These are phyloP conservation scores for Sporothrix sp. DNA, from an alignment of 2,329 filamentous ascomycete species.

Conservation along the genomic window DNA sequence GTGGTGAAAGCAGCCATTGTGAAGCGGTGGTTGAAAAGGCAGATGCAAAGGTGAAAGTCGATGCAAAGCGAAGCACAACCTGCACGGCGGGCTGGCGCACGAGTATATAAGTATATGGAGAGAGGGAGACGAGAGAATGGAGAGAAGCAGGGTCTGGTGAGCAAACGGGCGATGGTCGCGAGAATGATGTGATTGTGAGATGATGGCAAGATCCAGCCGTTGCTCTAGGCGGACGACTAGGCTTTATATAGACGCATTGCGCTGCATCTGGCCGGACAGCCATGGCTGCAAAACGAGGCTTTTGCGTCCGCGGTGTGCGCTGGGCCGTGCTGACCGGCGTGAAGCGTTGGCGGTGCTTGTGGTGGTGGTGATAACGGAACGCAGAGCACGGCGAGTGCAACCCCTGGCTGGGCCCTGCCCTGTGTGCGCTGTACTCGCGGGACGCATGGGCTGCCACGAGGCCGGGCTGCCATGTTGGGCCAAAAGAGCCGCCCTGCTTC, in stretches of 20 bases:
- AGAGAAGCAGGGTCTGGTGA: neutral
- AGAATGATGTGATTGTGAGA: constrained; percentile 7
- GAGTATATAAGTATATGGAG: too few relatives aligned
- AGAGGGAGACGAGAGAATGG: too few relatives aligned
- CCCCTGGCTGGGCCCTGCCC: constrained; percentile 1
- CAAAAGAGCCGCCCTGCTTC: neutral
- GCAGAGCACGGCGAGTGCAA: neutral
- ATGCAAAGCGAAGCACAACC: neutral
- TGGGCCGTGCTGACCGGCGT: neutral
- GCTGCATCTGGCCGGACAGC: too few relatives aligned
- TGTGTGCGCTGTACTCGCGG: neutral
- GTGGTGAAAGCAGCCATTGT: constrained; percentile 26
- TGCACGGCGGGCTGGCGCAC: too few relatives aligned
- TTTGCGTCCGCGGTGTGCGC: constrained; percentile 3
- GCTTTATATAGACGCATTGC: constrained; percentile 10
- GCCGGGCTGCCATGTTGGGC: neutral
- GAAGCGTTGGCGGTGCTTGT: neutral
- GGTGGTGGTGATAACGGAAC: constrained; percentile 5
- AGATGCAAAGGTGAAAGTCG: neutral
- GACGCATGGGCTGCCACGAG: too few relatives aligned
- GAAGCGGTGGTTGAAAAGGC: neutral
- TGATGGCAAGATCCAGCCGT: constrained; percentile 1
- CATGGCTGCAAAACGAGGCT: neutral
- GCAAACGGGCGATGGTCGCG: neutral
- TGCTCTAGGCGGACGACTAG: neutral